phyloP scores from a whole-genome alignment of 352 stramenopile genomes.

The Phytopythium helicoides region DNA sequence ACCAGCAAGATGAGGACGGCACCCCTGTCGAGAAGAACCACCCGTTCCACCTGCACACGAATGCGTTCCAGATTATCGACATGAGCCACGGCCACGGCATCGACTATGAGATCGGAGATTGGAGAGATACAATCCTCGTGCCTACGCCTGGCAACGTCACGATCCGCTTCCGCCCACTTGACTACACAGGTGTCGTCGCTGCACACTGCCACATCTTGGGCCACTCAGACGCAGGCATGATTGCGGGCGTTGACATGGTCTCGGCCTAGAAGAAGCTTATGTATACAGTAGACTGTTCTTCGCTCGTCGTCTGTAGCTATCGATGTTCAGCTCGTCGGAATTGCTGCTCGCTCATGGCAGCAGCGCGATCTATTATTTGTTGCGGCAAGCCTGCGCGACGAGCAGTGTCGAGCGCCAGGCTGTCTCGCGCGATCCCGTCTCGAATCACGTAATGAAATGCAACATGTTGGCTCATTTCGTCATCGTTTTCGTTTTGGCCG shows the following conservation, averaged over 20 bases:
- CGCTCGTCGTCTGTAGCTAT: neutral
- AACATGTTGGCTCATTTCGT: conserved; percentile 1
- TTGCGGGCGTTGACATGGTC: conserved; percentile 53
- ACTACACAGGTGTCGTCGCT: conserved; percentile 56
- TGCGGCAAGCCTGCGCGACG: conserved; percentile 16
- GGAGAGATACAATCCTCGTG: conserved; percentile 77
- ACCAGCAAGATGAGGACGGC: conserved; percentile 42
- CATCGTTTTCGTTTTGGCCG: neutral
- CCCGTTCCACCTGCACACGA: conserved; percentile 86
- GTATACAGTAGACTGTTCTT: neutral
- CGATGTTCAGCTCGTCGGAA: neutral
- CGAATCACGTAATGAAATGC: conserved; percentile 27
- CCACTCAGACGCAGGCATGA: conserved; percentile 83
- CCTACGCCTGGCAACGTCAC: conserved; percentile 77
- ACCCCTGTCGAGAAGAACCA: conserved; percentile 60
- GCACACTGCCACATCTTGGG: conserved; percentile 82
- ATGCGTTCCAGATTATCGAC: conserved; percentile 78
- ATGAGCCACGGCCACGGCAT: conserved; percentile 63
- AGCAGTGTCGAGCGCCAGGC: conserved; percentile 25
- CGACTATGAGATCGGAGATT: conserved; percentile 78
- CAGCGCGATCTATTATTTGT: conserved; percentile 15
- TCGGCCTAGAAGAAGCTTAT: conserved; percentile 9
- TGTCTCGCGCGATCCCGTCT: conserved; percentile 32
- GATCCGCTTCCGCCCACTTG: conserved; percentile 70
- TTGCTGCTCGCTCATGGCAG: neutral